These are phyloP conservation scores for Salix brachista DNA, from an alignment of 345 rosid genomes.

Conservation along the genomic window DNA sequence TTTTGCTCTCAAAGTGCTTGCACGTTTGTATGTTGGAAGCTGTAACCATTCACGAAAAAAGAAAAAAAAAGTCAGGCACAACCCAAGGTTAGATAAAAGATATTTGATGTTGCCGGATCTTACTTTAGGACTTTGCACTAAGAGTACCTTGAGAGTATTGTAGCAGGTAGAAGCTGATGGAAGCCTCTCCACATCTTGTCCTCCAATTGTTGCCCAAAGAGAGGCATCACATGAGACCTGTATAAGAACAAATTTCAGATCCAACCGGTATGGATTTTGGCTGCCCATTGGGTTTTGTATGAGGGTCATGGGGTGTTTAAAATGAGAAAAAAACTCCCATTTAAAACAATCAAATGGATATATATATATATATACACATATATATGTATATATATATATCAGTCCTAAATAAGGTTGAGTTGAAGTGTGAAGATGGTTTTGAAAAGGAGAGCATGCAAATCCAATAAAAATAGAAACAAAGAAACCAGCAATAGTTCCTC, in stretches of 20 bases:
- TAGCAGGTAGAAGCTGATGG: conserved; percentile 99
- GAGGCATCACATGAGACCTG: conserved; percentile 87
- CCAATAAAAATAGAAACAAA: not conserved
- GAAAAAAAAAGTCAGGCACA: conserved; percentile 4
- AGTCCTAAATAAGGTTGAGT: no score
- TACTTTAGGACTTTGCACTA: not conserved
- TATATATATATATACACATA: no score
- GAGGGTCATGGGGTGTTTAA: no score
- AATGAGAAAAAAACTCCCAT: no score
- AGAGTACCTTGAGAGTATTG: conserved; percentile 87
- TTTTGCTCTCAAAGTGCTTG: conserved; percentile 85
- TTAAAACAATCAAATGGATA: no score
- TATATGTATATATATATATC: no score
- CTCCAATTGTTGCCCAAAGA: conserved; percentile 89
- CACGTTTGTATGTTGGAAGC: conserved; percentile 92
- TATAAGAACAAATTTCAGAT: conserved; percentile 17
- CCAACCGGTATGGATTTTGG: not conserved
- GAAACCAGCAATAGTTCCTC: not conserved
- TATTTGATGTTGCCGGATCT: not conserved
- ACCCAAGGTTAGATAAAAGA: not conserved
- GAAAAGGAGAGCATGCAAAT: not conserved
- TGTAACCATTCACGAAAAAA: conserved; percentile 36
- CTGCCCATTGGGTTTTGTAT: no score
- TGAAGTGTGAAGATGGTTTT: not conserved
- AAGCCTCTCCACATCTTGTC: conserved; percentile 95